phyloP scores from a whole-genome alignment of 208 protist genomes.

The Crithidia thermophila region DNA sequence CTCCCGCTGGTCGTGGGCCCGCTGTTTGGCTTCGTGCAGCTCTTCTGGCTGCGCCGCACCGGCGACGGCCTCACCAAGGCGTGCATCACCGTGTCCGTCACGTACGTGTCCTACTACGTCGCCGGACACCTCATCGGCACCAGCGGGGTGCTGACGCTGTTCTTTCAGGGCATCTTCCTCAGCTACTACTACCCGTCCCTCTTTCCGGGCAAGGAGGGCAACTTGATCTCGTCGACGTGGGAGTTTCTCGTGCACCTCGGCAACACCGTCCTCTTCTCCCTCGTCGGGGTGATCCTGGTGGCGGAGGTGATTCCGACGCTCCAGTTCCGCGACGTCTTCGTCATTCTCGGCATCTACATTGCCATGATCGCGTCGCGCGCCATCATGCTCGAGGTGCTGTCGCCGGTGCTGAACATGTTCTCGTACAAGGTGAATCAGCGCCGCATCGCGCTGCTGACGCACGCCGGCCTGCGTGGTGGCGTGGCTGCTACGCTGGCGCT shows the following conservation, averaged over 20 bases:
- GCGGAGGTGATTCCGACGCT: conserved; percentile 65
- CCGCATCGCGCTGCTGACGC: conserved; percentile 58
- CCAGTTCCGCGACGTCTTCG: conserved; percentile 48
- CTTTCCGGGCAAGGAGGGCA: conserved; percentile 76
- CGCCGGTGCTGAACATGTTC: conserved; percentile 74
- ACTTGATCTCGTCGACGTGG: conserved; percentile 81
- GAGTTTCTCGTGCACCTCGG: conserved; percentile 86
- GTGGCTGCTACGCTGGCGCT: conserved; percentile 82
- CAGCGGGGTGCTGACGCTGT: conserved; percentile 85
- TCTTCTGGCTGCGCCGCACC: conserved; percentile 67
- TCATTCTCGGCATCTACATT: conserved; percentile 67
- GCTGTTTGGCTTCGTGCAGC: conserved; percentile 70
- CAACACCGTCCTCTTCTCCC: conserved; percentile 88
- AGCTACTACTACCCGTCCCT: conserved; percentile 78
- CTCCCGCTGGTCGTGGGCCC: conserved; percentile 67
- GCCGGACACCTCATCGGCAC: conserved; percentile 66
- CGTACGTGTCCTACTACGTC: conserved; percentile 88
- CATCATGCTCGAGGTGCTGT: conserved; percentile 68
- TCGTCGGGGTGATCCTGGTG: conserved; percentile 88
- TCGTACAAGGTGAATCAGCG: conserved; percentile 56
- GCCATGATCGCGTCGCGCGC: conserved; percentile 63
- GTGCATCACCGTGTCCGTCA: conserved; percentile 84
- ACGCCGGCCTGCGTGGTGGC: conserved; percentile 82
- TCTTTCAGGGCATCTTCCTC: conserved; percentile 81
- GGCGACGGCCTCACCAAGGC: conserved; percentile 54